These are phyloP conservation scores for Musa acuminata DNA, from an alignment of 176 grass and related monocot species.

Conservation along the genomic window DNA sequence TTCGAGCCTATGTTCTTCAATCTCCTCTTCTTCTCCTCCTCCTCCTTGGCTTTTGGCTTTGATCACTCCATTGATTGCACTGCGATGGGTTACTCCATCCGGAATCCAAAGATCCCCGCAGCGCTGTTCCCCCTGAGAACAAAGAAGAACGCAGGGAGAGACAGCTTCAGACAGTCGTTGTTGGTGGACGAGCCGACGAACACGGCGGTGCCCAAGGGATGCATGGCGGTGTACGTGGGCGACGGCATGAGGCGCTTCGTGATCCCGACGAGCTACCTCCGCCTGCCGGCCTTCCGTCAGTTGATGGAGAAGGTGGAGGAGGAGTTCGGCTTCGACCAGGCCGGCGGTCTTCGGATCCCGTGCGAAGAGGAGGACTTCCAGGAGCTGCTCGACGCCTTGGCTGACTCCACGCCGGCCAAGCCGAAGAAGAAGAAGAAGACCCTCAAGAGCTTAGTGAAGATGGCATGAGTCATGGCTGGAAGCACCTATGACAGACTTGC, in stretches of 20 bases:
- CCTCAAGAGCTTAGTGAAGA: not conserved
- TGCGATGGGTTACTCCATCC: not conserved
- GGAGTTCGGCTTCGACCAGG: constrained; percentile 64
- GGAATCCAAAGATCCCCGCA: not conserved
- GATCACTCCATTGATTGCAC: too few relatives aligned
- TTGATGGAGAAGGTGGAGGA: constrained; percentile 54
- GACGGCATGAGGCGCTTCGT: constrained; percentile 39
- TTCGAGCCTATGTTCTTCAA: too few relatives aligned
- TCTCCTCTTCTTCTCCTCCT: too few relatives aligned
- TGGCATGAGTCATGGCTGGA: too few relatives aligned
- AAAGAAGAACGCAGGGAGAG: not conserved
- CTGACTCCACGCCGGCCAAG: not conserved
- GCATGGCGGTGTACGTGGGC: constrained; percentile 57
- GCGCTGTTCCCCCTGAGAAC: not conserved
- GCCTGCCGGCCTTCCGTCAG: constrained; percentile 35
- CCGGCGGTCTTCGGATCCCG: constrained; percentile 41
- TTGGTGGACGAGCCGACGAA: not conserved
- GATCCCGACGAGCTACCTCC: constrained; percentile 47
- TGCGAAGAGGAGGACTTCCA: constrained; percentile 45
- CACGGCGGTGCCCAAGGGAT: constrained; percentile 38
- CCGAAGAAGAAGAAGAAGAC: constrained; percentile 25
- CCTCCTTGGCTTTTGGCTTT: too few relatives aligned
- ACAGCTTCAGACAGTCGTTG: not conserved
- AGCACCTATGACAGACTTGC: too few relatives aligned
- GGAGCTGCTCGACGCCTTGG: constrained; percentile 18